Base-by-base conservation (phyloP, 1,284 basidiomycete species). In the Apiotrichum mycotoxinovorans region DNA sequence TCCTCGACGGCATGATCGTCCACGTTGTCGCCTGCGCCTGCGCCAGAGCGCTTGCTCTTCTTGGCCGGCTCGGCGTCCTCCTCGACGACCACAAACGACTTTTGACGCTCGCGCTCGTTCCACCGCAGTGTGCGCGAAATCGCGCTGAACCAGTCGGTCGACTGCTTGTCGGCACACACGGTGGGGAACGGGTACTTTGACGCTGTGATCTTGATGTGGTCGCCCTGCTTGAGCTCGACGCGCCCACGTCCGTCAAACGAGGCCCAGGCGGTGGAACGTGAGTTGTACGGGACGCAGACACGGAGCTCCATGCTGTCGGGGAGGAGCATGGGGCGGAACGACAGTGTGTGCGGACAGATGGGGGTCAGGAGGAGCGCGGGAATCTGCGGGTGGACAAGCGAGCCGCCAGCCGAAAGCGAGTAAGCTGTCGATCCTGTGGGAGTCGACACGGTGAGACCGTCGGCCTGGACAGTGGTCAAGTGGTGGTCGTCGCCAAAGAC, bases 401-500 rank as follows among this genome's bases (percentile, higher is more conserved):
- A 98, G 33, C 96, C 96, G 49, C 96, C 96, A 2, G 96, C 96
- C 22, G 96, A 98, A 30, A 98, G 81, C 85, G 93, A 97, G 77
- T 99, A 99, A 4, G 96, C 96, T 2, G 96, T 99, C 0, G 95
- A 98, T 11, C 95, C 95, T 0, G 95, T 98, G 1, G 95, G 95
- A 0, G 95, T 99, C 2, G 96, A 89, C 17, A 98, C 88, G 33
- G 90, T 94, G 26, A 99, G 80, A 3, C 96, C 96, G 71, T 99
- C 96, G 0, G 95, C 96, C 78, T 98, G 96, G 1, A 98, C 96
- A 0, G 96, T 99, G 0, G 96, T 99, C 83, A 99, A 87, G 79
- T 98, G 96, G 74, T 98, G 91, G 67, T 99, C 95, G 70, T 99
- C 96, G 92, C 95, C 95, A 69, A 98, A 99, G 17, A 99, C 82